Evolutionary conservation across 2,329 filamentous ascomycete genomes (phyloP).

Genomic region (Exophiala lecanii-corni): DNA sequence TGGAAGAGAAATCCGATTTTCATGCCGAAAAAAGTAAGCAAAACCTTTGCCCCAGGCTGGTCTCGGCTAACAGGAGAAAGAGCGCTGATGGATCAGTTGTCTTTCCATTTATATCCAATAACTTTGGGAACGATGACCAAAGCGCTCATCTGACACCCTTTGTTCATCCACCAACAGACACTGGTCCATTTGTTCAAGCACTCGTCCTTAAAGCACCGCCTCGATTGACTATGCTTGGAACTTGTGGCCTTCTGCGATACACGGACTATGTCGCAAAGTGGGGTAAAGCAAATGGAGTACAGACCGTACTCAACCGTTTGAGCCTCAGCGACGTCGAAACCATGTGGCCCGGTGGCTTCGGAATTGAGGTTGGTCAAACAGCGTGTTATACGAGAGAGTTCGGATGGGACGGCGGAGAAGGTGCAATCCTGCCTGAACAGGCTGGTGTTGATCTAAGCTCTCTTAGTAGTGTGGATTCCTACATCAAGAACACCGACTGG

Average conservation of each 20-base stretch:
- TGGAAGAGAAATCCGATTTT: constrained; percentile 12
- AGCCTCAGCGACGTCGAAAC: constrained; percentile 26
- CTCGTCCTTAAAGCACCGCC: constrained; percentile 22
- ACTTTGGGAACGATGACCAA: too few species aligned
- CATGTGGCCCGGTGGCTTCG: constrained; percentile 25
- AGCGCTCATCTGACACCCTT: constrained; percentile 18
- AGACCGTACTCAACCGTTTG: constrained; percentile 2
- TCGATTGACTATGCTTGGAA: constrained; percentile 19
- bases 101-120: neutral
- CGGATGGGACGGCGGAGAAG: constrained; percentile 36
- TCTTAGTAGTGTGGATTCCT: constrained; percentile 3
- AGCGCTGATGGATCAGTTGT: constrained; percentile 1
- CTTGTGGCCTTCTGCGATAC: constrained; percentile 9
- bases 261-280: constrained; percentile 19
- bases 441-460: constrained; percentile 3
- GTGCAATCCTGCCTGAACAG: constrained; percentile 30
- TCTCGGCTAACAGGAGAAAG: neutral
- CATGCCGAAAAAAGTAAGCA: constrained; percentile 3
- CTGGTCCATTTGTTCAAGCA: constrained; percentile 31
- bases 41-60: neutral
- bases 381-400: constrained; percentile 33
- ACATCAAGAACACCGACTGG: constrained; percentile 10
- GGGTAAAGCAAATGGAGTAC: constrained; percentile 7
- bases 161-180: constrained; percentile 29
- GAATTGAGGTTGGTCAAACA: constrained; percentile 32